A percentile compares a stretch with the other conserved stretches of the same genome.
Conservation (phyloP, 106 monocot genomes). For the Chionographis japonica region DNA sequence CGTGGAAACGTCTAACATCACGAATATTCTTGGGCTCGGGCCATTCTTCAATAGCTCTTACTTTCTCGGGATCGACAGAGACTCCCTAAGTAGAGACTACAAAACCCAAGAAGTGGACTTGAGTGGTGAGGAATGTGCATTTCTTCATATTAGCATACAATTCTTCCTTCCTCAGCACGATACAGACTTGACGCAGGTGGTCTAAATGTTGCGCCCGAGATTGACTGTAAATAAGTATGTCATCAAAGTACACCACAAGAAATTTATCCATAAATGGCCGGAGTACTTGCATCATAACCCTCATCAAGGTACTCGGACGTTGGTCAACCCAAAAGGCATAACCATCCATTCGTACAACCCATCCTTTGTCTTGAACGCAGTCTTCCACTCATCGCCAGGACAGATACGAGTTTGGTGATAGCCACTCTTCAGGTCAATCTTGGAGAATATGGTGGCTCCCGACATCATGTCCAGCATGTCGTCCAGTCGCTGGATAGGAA, state of each 20-base stretch:
- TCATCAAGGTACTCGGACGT: background rate
- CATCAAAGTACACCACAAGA: background rate
- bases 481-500: too few species aligned
- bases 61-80: background rate
- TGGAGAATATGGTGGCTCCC: background rate
- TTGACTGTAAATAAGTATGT: background rate
- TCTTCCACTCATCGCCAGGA: background rate
- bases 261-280: background rate
- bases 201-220: background rate
- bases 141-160: background rate
- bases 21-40: background rate
- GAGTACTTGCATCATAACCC: background rate
- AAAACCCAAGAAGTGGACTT: too few species aligned
- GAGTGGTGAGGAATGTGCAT: background rate
- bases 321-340: background rate
- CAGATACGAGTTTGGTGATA: background rate
- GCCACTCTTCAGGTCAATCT: background rate
- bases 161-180: background rate
- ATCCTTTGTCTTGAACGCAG: background rate
- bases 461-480: too few species aligned
- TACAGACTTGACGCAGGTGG: background rate
- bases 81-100: background rate
- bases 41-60: background rate
- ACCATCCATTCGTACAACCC: conserved; percentile 1
- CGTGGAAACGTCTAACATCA: background rate